Base-by-base conservation (phyloP, 2,329 filamentous ascomycete species). In the Aspergillus costaricaensis region DNA sequence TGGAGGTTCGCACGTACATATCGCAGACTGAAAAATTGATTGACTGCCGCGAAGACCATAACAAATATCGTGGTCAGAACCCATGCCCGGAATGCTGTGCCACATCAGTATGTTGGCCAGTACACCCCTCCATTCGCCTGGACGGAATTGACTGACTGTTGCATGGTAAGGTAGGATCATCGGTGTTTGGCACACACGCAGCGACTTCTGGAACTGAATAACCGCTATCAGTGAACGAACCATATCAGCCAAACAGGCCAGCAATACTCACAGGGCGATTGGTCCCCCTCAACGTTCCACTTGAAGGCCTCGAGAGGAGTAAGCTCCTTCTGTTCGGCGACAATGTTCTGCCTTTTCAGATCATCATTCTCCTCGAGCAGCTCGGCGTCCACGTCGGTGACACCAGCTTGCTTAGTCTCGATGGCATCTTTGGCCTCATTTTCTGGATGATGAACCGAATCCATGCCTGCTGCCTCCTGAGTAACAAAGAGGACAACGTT, bases 261-360 rank as follows among this genome's bases (percentile, higher is more conserved):
- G 19, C 32, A 36, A 36, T 36, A 2, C 72, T 55, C 60, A 76
- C 74, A 76, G 21, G 74, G 74, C 17, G 74, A 76, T 62, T 76
- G 70, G 38, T 76, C 74, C 14, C 74, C 74, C 23, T 75, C 71
- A 12, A 76, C 74, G 58, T 70, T 74, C 73, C 74, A 76, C 44
- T 70, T 71, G 56, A 76, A 75, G 6, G 74, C 74, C 58, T 76
- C 74, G 1, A 67, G 68, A 2, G 74, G 72, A 1, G 72, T 74
- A 2, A 76, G 61, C 60, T 76, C 74, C 3, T 63, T 67, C 17
- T 67, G 63, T 30, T 76, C 74, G 23, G 53, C 53, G 6, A 21
- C 6, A 27, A 44, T 25, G 9, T 44, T 19, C 10, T 55, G 25
- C n/a, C 44, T 27, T 32, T 55, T 55, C 25, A 50, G 17, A 8